Conservation (phyloP, 305 asterid genomes). For the Solanum hybrid region DNA sequence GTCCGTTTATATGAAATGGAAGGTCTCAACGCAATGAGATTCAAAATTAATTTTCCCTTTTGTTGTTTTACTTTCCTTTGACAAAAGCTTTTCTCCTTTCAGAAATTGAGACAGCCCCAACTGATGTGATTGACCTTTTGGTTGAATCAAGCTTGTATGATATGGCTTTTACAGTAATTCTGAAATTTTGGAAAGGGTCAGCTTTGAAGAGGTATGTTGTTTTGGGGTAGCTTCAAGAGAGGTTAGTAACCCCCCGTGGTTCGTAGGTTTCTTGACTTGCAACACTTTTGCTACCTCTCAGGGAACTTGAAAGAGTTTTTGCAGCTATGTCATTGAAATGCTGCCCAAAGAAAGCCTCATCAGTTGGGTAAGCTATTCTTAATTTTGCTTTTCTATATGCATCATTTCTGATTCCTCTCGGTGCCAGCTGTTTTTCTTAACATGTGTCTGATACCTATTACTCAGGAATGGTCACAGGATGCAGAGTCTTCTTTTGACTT, state of each 20-base stretch:
- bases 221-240: conserved; percentile 9
- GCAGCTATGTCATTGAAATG: conserved; percentile 73
- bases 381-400: neutral
- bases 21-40: neutral
- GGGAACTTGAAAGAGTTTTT: conserved; percentile 91
- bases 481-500: conserved; percentile 64
- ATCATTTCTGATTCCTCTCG: neutral
- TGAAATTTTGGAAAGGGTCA: conserved; percentile 87
- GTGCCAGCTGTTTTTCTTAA: conserved; percentile 4
- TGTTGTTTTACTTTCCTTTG: neutral
- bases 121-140: conserved; percentile 72
- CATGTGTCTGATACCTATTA: conserved; percentile 6
- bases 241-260: conserved; percentile 10
- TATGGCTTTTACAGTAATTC: conserved; percentile 81
- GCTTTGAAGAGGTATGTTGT: conserved; percentile 56
- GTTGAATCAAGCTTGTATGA: conserved; percentile 81
- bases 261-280: neutral
- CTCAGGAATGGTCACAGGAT: conserved; percentile 56
- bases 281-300: conserved; percentile 16
- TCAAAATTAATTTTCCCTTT: neutral
- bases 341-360: conserved; percentile 49
- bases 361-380: conserved; percentile 35
- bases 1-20: neutral
- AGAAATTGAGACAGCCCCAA: conserved; percentile 57
- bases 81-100: conserved; percentile 13